A percentile compares a stretch with the other conserved stretches of the same genome.
phyloP scores from a whole-genome alignment of 2,329 filamentous ascomycete genomes.

The Grosmannia huntii region DNA sequence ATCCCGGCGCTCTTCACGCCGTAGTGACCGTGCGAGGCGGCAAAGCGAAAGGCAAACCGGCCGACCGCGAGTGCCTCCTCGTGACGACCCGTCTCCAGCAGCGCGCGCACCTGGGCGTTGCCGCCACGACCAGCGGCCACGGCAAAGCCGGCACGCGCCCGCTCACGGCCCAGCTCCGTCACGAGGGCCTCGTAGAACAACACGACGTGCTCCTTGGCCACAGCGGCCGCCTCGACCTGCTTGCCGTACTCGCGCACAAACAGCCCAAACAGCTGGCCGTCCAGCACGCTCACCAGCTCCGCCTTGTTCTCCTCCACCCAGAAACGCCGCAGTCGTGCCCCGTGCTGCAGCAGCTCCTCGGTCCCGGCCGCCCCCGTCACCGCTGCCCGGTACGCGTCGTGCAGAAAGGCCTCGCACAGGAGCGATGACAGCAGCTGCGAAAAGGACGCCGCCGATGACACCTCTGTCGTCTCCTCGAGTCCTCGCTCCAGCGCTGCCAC shows the following conservation, averaged over 20 bases:
- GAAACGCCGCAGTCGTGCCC: conserved; percentile 25
- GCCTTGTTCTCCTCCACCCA: conserved; percentile 18
- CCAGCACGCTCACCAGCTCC: conserved; percentile 20
- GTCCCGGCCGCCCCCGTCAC: conserved; percentile 6
- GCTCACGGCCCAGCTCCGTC: conserved; percentile 22
- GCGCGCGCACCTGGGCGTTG: conserved; percentile 18
- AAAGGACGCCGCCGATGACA: conserved; percentile 30
- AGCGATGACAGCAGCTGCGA: conserved; percentile 28
- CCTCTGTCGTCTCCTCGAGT: conserved; percentile 14
- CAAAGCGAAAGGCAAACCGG: conserved; percentile 28
- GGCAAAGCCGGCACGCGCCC: conserved; percentile 20
- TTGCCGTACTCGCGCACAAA: conserved; percentile 23
- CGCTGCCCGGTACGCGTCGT: conserved; percentile 21
- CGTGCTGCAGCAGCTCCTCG: conserved; percentile 22
- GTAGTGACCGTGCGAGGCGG: conserved; percentile 22
- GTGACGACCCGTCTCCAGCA: conserved; percentile 26
- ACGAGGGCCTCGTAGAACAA: conserved; percentile 29
- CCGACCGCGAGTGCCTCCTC: conserved; percentile 28
- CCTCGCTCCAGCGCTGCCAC: background rate
- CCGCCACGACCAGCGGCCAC: conserved; percentile 25
- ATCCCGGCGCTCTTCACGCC: conserved; percentile 20
- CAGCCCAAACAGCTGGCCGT: conserved; percentile 24
- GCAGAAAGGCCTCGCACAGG: conserved; percentile 25
- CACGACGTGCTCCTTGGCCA: conserved; percentile 18
- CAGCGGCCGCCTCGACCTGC: conserved; percentile 10